Base-by-base conservation (phyloP, 1,284 basidiomycete genomes). In the Ganoderma lingzhi region DNA sequence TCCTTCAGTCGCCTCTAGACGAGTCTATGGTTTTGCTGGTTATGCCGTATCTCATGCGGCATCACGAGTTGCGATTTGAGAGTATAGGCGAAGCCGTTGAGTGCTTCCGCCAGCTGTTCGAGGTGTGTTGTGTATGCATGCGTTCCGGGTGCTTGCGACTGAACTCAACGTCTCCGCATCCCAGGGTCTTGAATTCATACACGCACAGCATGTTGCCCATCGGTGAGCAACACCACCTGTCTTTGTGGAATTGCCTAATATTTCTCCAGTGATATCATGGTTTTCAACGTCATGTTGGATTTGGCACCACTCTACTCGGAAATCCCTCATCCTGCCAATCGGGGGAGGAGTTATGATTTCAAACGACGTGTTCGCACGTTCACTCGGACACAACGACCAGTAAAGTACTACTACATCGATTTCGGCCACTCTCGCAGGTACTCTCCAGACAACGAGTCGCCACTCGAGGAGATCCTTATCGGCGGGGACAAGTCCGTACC, bases 241-340 rank as follows among this genome's bases (percentile, higher is more conserved):
- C 35, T 2, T 23, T 10, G 45, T 8, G 17, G 15, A 15, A 59
- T 32, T 28, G 10, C 32, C 3, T 15, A 19, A 42, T 1, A 37
- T 9, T 35, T 15, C 12, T 6, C 23, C 41, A 86, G 85, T 0
- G 84, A 86, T 66, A 78, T 78, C 51, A 77, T 79, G 58, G 17
- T 28, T 3, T 44, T 71, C 23, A 84, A 84, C 62, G 73, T 84
- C 48, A 80, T 84, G 80, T 76, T 83, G 69, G 80, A 83, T 61
- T 74, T 79, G 0, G 59, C 65, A 14, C 62, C 70, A 19, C 62
- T 82, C 58, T 78, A 77, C 66, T 71, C 75, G 6, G 61, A 78
- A 9, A 71, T 63, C 1, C 77, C 71, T 48, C 80, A 82, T 66
- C 80, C 79, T 4, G 28, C 61, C 8, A 28, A 37, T 1, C 44